Evolutionary conservation across 345 rosid species (phyloP).

Genomic region (Hibiscus tridactylites): DNA sequence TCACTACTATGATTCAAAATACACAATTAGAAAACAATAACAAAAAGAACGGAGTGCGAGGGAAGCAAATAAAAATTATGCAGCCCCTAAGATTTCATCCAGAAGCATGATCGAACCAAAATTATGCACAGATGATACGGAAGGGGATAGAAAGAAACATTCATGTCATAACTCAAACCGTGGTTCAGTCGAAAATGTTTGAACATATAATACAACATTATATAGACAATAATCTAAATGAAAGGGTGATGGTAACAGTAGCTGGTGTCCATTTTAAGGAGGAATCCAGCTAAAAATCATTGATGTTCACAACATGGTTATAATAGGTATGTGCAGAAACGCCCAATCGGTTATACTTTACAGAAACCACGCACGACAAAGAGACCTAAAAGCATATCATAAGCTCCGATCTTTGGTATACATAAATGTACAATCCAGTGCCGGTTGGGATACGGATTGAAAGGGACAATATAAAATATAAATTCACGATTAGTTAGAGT

Average conservation of each 20-base stretch:
- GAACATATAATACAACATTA: conserved; percentile 1
- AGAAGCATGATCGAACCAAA: no score
- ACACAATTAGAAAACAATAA: no score
- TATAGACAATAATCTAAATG: conserved; percentile 16
- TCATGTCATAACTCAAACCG: neutral
- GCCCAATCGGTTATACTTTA: conserved; percentile 42
- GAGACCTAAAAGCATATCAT: conserved; percentile 31
- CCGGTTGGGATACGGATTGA: conserved; percentile 18
- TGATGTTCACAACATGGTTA: conserved; percentile 24
- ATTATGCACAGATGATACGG: no score
- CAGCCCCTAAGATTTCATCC: no score
- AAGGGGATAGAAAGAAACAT: neutral
- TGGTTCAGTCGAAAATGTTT: neutral
- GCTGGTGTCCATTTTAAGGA: conserved; percentile 12
- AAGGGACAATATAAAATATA: conserved; percentile 27
- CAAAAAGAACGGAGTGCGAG: no score
- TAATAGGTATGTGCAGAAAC: conserved; percentile 35
- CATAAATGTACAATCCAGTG: conserved; percentile 50
- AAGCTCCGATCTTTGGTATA: conserved; percentile 33
- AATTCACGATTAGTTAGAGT: conserved; percentile 36
- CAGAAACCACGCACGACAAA: conserved; percentile 30
- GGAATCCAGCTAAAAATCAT: conserved; percentile 22
- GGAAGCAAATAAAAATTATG: no score
- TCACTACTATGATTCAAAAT: no score
- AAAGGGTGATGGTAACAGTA: conserved; percentile 4